Percentiles rank a stretch among this genome's conserved stretches.
Evolutionary conservation across 2,329 filamentous ascomycete genomes (phyloP).

Genomic region (Remersonia thermophila): DNA sequence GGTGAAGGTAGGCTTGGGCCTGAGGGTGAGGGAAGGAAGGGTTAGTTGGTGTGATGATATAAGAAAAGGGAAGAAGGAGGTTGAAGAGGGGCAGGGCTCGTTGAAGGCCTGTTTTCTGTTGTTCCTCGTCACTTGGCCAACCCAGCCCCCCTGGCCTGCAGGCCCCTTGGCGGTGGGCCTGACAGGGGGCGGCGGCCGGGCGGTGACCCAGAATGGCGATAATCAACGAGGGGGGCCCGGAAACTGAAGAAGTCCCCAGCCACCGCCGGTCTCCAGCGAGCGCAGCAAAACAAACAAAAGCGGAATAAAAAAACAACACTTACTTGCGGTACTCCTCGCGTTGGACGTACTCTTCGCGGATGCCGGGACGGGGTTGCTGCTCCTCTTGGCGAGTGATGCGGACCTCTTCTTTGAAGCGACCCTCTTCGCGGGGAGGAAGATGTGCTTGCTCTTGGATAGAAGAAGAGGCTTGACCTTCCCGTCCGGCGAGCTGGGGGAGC

Average conservation of each 20-base stretch:
- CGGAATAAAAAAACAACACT: conserved; percentile 21
- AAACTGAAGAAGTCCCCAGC: neutral
- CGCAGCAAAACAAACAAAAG: conserved; percentile 6
- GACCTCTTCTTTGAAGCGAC: conserved; percentile 71
- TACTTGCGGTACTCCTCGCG: conserved; percentile 41
- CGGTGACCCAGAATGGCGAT: conserved; percentile 2
- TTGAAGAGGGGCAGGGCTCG: conserved; percentile 1
- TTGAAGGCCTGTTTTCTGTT: conserved; percentile 1
- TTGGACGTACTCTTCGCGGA: conserved; percentile 39
- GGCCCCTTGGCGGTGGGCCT: conserved; percentile 8
- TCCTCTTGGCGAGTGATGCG: conserved; percentile 68
- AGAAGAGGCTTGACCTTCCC: conserved; percentile 89
- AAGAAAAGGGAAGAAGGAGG: neutral
- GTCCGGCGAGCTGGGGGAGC: conserved; percentile 77
- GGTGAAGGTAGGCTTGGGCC: conserved; percentile 36
- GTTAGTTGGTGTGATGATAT: conserved; percentile 7
- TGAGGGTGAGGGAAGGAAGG: conserved; percentile 15
- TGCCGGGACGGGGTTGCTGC: conserved; percentile 59
- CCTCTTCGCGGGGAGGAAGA: conserved; percentile 47
- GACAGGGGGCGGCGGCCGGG: conserved; percentile 8
- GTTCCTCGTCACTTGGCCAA: conserved; percentile 14
- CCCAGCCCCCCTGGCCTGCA: conserved; percentile 4
- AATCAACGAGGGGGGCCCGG: neutral
- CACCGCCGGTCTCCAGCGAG: neutral
- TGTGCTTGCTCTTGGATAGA: conserved; percentile 51